These are phyloP conservation scores for Xanthoceras sorbifolium DNA, from an alignment of 345 rosid genomes.

Conservation along the genomic window DNA sequence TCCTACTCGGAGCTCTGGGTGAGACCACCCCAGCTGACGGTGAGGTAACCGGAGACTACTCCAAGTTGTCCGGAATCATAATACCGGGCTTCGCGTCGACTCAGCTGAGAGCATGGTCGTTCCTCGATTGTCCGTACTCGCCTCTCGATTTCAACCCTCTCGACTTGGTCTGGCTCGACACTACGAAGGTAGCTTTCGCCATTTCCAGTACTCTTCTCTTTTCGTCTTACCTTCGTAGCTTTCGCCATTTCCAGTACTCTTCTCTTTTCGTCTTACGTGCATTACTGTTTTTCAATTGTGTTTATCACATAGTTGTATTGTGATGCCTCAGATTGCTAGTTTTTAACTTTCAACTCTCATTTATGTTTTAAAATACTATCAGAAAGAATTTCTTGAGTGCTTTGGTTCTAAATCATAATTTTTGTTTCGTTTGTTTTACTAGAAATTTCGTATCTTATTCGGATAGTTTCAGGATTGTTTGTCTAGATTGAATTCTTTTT, in stretches of 20 bases:
- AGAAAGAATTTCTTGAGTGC: neutral
- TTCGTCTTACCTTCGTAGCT: slow-evolving; percentile 38
- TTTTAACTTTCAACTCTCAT: neutral
- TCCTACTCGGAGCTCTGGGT: slow-evolving; percentile 16
- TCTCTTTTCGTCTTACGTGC: neutral
- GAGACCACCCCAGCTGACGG: slow-evolving; percentile 31
- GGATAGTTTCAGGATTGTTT: neutral
- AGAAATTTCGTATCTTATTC: neutral
- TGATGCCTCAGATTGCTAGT: neutral
- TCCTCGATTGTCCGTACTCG: slow-evolving; percentile 93
- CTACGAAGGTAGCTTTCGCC: slow-evolving; percentile 67
- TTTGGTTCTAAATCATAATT: neutral
- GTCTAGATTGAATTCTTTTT: neutral
- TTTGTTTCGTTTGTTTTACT: neutral
- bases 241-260: neutral
- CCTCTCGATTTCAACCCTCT: slow-evolving; percentile 99
- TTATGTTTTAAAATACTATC: neutral
- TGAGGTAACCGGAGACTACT: slow-evolving; percentile 58
- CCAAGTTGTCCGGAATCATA: slow-evolving; percentile 88
- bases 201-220: neutral
- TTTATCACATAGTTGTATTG: neutral
- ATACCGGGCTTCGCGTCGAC: slow-evolving; percentile 98
- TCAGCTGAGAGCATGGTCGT: slow-evolving; percentile 98
- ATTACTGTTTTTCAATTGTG: neutral
- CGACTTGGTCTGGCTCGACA: slow-evolving; percentile 97